Percentiles rank a stretch among this genome's conserved stretches.
Evolutionary conservation across 139 green algal species (phyloP).

Genomic region (Chlorella sp.): DNA sequence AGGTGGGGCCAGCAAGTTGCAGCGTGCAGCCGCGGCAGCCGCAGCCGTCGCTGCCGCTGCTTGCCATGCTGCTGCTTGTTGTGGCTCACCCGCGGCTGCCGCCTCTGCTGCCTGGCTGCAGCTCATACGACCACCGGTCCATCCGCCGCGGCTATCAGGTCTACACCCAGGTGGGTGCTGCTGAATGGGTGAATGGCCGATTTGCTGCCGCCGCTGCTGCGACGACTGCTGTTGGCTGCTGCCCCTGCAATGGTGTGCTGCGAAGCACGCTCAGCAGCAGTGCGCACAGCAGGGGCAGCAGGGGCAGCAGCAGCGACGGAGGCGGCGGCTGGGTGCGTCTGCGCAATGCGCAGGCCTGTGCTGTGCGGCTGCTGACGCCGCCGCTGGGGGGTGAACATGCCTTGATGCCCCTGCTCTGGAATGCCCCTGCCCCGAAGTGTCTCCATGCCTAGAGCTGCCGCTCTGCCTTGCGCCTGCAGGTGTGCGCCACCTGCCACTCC

Average conservation of each 20-base stretch:
- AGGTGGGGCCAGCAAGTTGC: background rate
- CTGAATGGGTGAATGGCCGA: background rate
- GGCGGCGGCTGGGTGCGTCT: no score
- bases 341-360: background rate
- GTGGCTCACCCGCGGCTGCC: no score
- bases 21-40: background rate
- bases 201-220: no score
- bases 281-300: no score
- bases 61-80: background rate
- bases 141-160: constrained; percentile 95
- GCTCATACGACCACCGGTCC: constrained; percentile 92
- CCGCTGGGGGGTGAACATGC: background rate
- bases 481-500: constrained; percentile 98
- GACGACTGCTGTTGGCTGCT: no score
- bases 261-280: no score
- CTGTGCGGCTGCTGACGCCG: no score
- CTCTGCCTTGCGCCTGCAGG: constrained; percentile 47
- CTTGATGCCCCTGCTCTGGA: background rate
- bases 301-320: no score
- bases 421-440: background rate
- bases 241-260: no score
- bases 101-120: background rate
- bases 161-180: constrained; percentile 76
- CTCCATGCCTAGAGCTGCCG: background rate
- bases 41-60: background rate